phyloP scores from a whole-genome alignment of 768 basidiomycete species.

The Mycena albidolilacea region DNA sequence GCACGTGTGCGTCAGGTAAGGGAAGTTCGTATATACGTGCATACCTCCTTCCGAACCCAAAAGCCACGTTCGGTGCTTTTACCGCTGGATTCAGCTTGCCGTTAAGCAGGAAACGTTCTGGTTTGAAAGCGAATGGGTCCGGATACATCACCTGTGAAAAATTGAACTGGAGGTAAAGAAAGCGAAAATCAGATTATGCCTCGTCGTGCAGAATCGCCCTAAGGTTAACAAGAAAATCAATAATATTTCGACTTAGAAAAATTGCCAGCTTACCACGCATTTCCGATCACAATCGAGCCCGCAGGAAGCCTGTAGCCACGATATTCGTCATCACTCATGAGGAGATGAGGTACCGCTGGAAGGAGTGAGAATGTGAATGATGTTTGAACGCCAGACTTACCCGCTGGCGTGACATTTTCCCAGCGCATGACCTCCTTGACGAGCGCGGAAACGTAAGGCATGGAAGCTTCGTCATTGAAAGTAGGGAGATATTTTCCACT shows the following conservation, averaged over 20 bases:
- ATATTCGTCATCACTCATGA: conserved; percentile 51
- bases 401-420: conserved; percentile 50
- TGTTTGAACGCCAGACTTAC: conserved; percentile 36
- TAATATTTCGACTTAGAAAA: background rate
- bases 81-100: conserved; percentile 40
- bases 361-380: background rate
- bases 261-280: conserved; percentile 39
- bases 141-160: conserved; percentile 45
- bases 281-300: conserved; percentile 45
- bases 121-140: conserved; percentile 53
- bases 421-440: conserved; percentile 55
- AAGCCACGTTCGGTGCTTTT: conserved; percentile 32
- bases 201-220: conserved; percentile 31
- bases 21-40: background rate
- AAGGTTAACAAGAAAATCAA: background rate
- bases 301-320: conserved; percentile 53
- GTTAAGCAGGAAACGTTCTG: conserved; percentile 55
- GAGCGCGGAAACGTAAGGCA: conserved; percentile 39
- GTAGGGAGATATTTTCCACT: conserved; percentile 51
- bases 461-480: conserved; percentile 46
- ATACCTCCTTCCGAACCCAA: conserved; percentile 42
- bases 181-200: background rate
- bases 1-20: background rate
- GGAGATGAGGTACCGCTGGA: conserved; percentile 46
- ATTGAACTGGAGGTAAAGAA: background rate